These are phyloP conservation scores for Aspergillus tamarii DNA, from an alignment of 2,329 filamentous ascomycete genomes.

Conservation along the genomic window DNA sequence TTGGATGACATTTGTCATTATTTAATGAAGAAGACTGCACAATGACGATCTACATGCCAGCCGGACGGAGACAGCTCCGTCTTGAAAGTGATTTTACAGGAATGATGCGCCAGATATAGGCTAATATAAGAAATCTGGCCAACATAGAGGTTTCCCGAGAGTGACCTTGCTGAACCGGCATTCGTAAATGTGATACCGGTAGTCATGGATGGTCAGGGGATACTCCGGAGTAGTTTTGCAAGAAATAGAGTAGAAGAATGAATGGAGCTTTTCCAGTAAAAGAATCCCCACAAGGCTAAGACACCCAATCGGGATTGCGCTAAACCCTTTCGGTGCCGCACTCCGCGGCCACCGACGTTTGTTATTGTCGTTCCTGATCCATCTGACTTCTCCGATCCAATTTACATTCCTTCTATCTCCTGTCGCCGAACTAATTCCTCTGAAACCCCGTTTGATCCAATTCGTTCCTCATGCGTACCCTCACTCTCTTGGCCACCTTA, in stretches of 20 bases:
- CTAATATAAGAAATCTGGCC: not conserved
- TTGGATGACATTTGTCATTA: conserved; percentile 5
- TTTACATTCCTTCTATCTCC: not conserved
- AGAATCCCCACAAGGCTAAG: not conserved
- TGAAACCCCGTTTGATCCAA: not conserved
- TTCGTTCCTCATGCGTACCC: conserved; percentile 25
- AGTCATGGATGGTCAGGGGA: not conserved
- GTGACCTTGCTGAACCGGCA: not conserved
- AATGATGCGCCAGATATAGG: not conserved
- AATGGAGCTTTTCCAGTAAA: not conserved
- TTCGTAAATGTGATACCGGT: not conserved
- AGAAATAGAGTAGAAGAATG: not conserved
- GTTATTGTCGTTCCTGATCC: not conserved
- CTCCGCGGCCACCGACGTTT: not conserved
- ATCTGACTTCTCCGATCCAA: not conserved
- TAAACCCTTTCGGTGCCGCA: not conserved
- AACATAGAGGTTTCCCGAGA: conserved; percentile 1
- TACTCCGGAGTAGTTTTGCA: not conserved
- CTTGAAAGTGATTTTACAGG: not conserved
- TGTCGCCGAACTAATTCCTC: conserved; percentile 3
- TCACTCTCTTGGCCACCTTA: conserved; percentile 38
- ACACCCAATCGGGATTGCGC: not conserved
- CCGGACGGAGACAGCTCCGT: not conserved
- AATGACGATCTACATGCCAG: not conserved
- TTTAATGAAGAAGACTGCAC: not conserved